phyloP scores from a whole-genome alignment of 352 stramenopile species.

The Pythium folliculosum region DNA sequence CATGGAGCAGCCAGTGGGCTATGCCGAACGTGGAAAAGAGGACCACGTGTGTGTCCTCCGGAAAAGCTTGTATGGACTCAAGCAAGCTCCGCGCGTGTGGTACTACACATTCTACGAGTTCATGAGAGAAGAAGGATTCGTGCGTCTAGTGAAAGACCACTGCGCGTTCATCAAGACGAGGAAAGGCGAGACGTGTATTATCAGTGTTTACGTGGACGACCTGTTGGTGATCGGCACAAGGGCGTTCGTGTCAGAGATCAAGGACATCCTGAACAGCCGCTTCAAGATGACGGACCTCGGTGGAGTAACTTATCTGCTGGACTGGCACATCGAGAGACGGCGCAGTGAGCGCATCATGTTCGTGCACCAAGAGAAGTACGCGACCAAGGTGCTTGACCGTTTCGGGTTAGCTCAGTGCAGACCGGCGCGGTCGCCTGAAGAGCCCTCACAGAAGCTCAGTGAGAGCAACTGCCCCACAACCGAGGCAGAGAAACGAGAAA shows the following conservation, averaged over 20 bases:
- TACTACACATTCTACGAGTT: conserved; percentile 15
- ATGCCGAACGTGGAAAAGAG: conserved; percentile 4
- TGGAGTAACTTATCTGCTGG: conserved; percentile 12
- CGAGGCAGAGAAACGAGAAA: neutral
- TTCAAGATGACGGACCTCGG: conserved; percentile 24
- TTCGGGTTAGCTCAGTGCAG: too few relatives aligned
- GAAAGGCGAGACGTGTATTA: conserved; percentile 8
- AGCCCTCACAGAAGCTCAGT: neutral
- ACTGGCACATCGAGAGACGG: conserved; percentile 13
- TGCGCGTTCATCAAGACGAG: conserved; percentile 27
- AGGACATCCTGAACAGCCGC: neutral
- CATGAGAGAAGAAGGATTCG: conserved; percentile 21
- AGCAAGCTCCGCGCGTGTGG: conserved; percentile 29
- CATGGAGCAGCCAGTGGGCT: conserved; percentile 22
- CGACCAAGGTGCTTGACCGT: conserved; percentile 12
- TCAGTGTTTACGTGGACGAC: conserved; percentile 32
- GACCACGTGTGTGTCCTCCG: conserved; percentile 18
- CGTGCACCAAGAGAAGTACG: conserved; percentile 25
- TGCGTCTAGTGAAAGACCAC: conserved; percentile 17
- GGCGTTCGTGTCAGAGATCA: conserved; percentile 17
- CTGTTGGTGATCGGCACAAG: too few relatives aligned
- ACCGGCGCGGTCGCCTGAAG: conserved; percentile 6
- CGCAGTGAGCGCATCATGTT: conserved; percentile 10
- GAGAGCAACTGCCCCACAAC: neutral
- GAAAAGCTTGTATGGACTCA: conserved; percentile 31